Conservation (phyloP, 495 filamentous ascomycete species). For the Viridothelium virens region DNA sequence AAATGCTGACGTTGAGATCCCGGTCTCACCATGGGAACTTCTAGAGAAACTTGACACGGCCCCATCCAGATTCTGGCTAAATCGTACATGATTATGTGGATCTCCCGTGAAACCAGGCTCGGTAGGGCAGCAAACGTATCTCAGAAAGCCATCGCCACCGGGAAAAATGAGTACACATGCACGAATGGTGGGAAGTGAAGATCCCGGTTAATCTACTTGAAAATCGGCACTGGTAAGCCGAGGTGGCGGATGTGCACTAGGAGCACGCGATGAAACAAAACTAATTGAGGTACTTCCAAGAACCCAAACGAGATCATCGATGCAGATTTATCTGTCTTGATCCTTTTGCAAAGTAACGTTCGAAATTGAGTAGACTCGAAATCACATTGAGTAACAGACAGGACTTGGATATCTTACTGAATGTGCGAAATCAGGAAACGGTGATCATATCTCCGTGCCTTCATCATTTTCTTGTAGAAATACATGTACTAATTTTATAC, state of each 20-base stretch:
- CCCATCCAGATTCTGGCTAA: neutral
- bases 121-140: neutral
- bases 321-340: too few species aligned
- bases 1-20: neutral
- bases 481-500: too few species aligned
- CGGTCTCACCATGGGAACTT: neutral
- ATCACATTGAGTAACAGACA: too few species aligned
- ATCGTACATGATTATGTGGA: neutral
- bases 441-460: too few species aligned
- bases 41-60: neutral
- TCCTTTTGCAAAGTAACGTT: too few species aligned
- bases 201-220: constrained; percentile 10
- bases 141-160: neutral
- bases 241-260: neutral
- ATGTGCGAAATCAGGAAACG: too few species aligned
- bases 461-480: too few species aligned
- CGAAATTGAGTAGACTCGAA: too few species aligned
- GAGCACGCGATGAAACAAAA: too few species aligned
- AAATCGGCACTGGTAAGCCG: neutral
- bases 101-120: neutral
- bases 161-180: neutral
- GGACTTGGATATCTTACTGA: too few species aligned
- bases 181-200: neutral
- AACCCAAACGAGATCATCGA: too few species aligned
- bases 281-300: too few species aligned